Evolutionary conservation across 2,329 filamentous ascomycete genomes (phyloP), one percentile per base, ranked within the genome.

Genomic region (Aspergillus eucalypticola): DNA sequence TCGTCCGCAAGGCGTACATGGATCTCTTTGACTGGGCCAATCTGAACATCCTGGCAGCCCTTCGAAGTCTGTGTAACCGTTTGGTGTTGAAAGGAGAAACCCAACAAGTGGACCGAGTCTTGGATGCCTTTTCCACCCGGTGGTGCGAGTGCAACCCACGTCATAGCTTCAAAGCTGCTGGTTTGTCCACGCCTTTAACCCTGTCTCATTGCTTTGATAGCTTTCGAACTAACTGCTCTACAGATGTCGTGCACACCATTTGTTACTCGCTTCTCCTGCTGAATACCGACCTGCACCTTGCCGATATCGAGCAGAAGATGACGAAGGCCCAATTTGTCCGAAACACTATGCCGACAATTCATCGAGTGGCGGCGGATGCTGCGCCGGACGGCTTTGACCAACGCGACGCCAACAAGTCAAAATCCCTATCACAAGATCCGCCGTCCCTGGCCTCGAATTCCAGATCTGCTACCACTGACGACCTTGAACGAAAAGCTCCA

Each of bases 251-350:
- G 17, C 94, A 99, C 75, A 97, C 93, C 23, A 96, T 98, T 64
- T 96, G 92, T 78, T 99, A 98, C 76, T 97, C 95, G 1, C 87
- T 99, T 65, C 88, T 99, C 71, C 83, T 99, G 10, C 84, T 99
- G 64, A 99, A 99, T 71, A 99, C 95, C 35, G 95, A 99, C 79
- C 82, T 99, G 58, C 94, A 99, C 71, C 77, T 98, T 71, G 95
- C 94, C 60, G 93, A 98, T 72, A 96, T 98, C 67, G 92, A 96
- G 63, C 88, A 90, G 69, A 96, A 96, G 80, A 99, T 99, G 95
- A 98, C 94, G 1, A 87, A 90, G 58, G 89, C 84, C 64, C 94
- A 98, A 71, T 99, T 98, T 71, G 86, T 99, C 72, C 96, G 96
- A 77, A 99, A 99, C 73, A 97, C 95, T 4, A 88, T 98, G 82